A percentile compares a stretch with the other conserved stretches of the same genome.
phyloP scores from a whole-genome alignment of 139 green algal species.

The Limnomonas spitsbergensis region DNA sequence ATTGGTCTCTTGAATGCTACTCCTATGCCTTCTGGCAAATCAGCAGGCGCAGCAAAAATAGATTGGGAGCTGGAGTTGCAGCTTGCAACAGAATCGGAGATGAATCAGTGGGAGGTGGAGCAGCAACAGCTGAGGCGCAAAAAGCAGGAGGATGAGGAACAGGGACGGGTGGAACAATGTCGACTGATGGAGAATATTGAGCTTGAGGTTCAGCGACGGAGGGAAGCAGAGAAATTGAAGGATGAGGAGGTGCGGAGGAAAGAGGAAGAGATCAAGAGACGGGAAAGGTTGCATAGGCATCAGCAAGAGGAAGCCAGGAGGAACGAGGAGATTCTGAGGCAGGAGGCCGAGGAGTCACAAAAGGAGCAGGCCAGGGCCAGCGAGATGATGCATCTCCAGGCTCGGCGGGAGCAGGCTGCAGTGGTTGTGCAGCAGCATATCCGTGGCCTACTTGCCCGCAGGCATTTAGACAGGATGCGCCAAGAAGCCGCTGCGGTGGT shows the following conservation, averaged over 20 bases:
- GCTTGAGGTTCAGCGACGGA: not conserved
- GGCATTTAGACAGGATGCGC: not conserved
- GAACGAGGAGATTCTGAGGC: not conserved
- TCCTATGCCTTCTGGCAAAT: not conserved
- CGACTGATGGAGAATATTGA: too few species aligned
- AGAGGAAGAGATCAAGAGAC: not conserved
- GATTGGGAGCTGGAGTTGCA: too few species aligned
- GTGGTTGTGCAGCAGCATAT: not conserved
- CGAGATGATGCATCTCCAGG: not conserved
- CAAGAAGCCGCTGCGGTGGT: not conserved
- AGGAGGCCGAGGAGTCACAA: not conserved
- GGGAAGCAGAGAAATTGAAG: not conserved
- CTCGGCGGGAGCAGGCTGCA: not conserved
- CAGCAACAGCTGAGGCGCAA: too few species aligned
- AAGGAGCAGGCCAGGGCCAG: not conserved
- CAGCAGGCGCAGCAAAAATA: too few species aligned
- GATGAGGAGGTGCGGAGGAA: not conserved
- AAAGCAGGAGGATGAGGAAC: too few species aligned
- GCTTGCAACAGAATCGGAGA: too few species aligned
- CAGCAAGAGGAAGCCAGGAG: not conserved
- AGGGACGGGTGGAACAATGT: too few species aligned
- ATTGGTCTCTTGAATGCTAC: constrained; percentile 16
- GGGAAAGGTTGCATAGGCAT: too few species aligned
- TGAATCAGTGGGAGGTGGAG: too few species aligned
- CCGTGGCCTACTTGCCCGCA: not conserved